Percentiles rank a stretch among this genome's conserved stretches.
Conservation (phyloP, 1,284 basidiomycete species). For the Agroathelia rolfsii region DNA sequence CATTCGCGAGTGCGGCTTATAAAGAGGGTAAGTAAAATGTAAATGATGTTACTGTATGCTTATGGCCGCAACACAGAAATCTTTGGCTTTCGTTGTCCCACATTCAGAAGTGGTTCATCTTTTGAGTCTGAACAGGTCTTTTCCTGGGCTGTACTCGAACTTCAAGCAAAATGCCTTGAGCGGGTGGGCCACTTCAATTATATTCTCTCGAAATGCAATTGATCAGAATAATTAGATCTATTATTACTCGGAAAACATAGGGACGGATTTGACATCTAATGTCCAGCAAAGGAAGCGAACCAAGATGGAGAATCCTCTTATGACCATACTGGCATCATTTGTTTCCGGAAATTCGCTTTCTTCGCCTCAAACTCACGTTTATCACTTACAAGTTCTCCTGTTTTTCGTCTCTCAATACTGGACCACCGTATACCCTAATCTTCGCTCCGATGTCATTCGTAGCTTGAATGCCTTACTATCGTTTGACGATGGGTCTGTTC, state of each 20-base stretch:
- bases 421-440: slow-evolving; percentile 42
- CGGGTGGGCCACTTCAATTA: slow-evolving; percentile 35
- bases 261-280: slow-evolving; percentile 21
- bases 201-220: slow-evolving; percentile 13
- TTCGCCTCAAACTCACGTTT: slow-evolving; percentile 28
- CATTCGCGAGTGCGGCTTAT: slow-evolving; percentile 34
- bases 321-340: slow-evolving; percentile 44
- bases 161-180: slow-evolving; percentile 74
- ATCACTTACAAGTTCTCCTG: slow-evolving; percentile 70
- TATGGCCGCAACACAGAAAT: no score
- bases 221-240: slow-evolving; percentile 38
- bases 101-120: slow-evolving; percentile 62
- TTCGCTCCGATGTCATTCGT: slow-evolving; percentile 45
- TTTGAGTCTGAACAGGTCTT: slow-evolving; percentile 66
- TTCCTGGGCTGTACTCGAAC: slow-evolving; percentile 72
- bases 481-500: slow-evolving; percentile 53
- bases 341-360: slow-evolving; percentile 21
- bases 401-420: slow-evolving; percentile 79
- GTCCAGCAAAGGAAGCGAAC: slow-evolving; percentile 34
- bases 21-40: slow-evolving; percentile 12
- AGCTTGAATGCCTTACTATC: slow-evolving; percentile 52
- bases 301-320: slow-evolving; percentile 50
- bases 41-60: no score
- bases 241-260: slow-evolving; percentile 47
- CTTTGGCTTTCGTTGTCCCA: slow-evolving; percentile 52